Conservation (phyloP, 1,284 basidiomycete genomes). For the Sanghuangporus sanghuang region DNA sequence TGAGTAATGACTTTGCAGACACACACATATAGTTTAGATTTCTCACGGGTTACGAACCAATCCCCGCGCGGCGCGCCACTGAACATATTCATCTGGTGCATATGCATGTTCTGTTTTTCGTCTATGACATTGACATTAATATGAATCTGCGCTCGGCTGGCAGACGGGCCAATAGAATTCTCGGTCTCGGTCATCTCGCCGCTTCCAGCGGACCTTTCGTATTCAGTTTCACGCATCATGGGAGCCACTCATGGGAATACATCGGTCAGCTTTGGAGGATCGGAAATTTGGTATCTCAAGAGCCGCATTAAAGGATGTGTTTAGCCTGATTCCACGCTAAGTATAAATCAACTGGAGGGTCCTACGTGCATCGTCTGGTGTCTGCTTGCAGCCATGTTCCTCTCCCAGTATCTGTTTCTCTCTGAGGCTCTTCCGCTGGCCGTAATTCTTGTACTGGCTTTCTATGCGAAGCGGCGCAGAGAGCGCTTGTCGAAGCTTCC, state of each 20-base stretch:
- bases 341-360: not conserved
- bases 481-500: slow-evolving; percentile 15
- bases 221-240: too few species aligned
- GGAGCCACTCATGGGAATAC: not conserved
- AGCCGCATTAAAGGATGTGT: not conserved
- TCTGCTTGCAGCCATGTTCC: not conserved
- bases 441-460: not conserved
- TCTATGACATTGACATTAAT: too few species aligned
- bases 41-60: too few species aligned
- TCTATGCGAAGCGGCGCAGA: not conserved
- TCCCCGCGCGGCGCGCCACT: too few species aligned
- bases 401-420: not conserved
- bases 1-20: not conserved
- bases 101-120: too few species aligned
- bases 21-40: too few species aligned
- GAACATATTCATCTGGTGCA: too few species aligned
- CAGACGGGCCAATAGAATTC: too few species aligned
- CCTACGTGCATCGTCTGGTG: not conserved
- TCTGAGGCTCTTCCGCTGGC: not conserved
- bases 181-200: too few species aligned
- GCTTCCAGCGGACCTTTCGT: too few species aligned
- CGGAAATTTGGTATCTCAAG: not conserved
- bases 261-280: not conserved
- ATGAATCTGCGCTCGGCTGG: too few species aligned
- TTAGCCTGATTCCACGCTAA: not conserved